Evolutionary conservation across 1,284 basidiomycete species (phyloP), one percentile per base, ranked within the genome.

Genomic region (Cutaneotrichosporon dermatis): DNA sequence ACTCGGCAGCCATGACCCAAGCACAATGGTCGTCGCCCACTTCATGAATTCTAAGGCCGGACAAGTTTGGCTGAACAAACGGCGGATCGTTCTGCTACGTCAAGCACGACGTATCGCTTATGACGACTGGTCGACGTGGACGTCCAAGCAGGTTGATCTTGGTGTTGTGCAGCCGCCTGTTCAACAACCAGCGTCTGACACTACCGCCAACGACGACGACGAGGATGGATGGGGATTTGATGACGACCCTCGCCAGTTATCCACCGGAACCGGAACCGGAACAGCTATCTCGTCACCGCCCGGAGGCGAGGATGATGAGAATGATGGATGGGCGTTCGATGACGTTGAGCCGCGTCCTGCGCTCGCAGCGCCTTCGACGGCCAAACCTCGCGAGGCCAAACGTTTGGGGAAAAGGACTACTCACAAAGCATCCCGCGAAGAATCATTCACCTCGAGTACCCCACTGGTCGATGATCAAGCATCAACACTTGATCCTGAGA

Each of bases 21-120:
- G n/a, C n/a, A 42, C 42, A 6, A 35, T 10, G 37, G 34, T 71
- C 1, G 57, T 73, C 37, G 40, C 51, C 39, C 36, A 53, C 0
- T 75, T 74, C 60, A 71, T 87, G 16, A 69, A 82, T 13, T 16
- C 51, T 8, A 82, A 82, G 12, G 83, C 82, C 51, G 81, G 81
- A 4, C 60, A 65, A 6, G 76, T 59, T 8, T 76, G 70, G 69
- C 67, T 71, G 0, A 53, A 45, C 16, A 54, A 60, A 15, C 51
- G 64, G 11, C 46, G 65, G n/a, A 53, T 60, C 1, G 10, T 13
- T 6, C 33, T 43, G 3, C 52, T 67, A 53, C 55, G 58, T 40
- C 6, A 16, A 6, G 55, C 51, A 6, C 37, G 59, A 8, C 42
- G 51, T 0, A 39, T 58, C 8, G 50, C 43, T 5, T 58, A 46